These are phyloP conservation scores for Trichoderma pleuroti DNA, from an alignment of 2,329 filamentous ascomycete species.

Conservation along the genomic window DNA sequence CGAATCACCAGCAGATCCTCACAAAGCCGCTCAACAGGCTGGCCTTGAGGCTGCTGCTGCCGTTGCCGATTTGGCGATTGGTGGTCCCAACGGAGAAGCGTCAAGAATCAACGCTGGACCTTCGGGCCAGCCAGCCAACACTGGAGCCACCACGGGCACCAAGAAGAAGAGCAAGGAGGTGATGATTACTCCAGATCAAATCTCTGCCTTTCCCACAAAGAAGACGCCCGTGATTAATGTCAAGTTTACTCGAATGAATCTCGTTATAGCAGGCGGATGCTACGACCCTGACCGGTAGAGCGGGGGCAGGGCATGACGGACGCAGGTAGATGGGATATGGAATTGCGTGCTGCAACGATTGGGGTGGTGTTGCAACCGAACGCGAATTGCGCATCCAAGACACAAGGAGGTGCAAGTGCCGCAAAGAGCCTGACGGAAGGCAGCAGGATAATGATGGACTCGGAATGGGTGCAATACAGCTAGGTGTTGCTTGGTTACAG, in stretches of 20 bases:
- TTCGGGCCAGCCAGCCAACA: constrained; percentile 28
- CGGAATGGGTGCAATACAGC: background rate
- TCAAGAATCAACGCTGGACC: constrained; percentile 28
- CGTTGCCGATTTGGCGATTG: constrained; percentile 38
- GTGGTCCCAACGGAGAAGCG: constrained; percentile 29
- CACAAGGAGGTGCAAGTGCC: background rate
- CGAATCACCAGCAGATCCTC: constrained; percentile 63
- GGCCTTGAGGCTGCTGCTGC: constrained; percentile 42
- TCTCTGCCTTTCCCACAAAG: constrained; percentile 92
- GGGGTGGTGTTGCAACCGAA: background rate
- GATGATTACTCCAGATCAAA: constrained; percentile 86
- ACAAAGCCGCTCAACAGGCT: constrained; percentile 50
- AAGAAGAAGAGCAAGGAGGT: constrained; percentile 89
- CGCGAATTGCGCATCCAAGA: background rate
- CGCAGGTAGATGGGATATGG: background rate
- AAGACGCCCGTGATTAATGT: constrained; percentile 93
- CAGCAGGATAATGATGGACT: background rate
- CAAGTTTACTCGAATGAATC: constrained; percentile 90
- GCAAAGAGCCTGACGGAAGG: background rate
- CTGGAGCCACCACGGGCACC: constrained; percentile 30
- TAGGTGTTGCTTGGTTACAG: background rate
- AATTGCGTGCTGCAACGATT: background rate
- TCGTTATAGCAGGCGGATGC: constrained; percentile 80
- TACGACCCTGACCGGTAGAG: constrained; percentile 53
- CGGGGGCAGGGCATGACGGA: constrained; percentile 12